Conservation (phyloP, 805 yeast genomes). For the Wickerhamomyces silvicola region DNA sequence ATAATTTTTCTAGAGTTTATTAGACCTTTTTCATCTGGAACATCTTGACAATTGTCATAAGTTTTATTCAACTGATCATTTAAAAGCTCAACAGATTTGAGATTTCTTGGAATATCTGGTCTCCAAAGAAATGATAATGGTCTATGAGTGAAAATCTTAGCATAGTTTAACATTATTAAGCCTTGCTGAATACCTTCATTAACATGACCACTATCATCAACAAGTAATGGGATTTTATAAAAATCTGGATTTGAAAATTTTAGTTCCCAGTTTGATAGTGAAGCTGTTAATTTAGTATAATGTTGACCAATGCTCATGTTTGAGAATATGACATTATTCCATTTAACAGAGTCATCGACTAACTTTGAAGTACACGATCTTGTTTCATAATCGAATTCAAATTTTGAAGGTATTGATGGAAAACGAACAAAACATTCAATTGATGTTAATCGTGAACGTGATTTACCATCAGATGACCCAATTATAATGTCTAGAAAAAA, state of each 20-base stretch:
- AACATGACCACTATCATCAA: constrained; percentile 36
- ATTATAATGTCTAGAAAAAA: constrained; percentile 45
- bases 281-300: constrained; percentile 35
- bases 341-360: constrained; percentile 43
- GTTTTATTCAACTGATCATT: constrained; percentile 21
- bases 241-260: constrained; percentile 37
- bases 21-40: constrained; percentile 24
- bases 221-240: constrained; percentile 35
- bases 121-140: constrained; percentile 50
- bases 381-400: constrained; percentile 39
- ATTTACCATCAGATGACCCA: constrained; percentile 47
- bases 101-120: constrained; percentile 36
- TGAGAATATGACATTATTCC: constrained; percentile 39
- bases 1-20: constrained; percentile 40
- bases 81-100: constrained; percentile 27
- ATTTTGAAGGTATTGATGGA: constrained; percentile 31
- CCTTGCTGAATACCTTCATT: constrained; percentile 52
- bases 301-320: constrained; percentile 31
- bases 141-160: constrained; percentile 48
- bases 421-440: constrained; percentile 29
- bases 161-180: constrained; percentile 40
- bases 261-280: constrained; percentile 46
- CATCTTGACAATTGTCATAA: constrained; percentile 25
- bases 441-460: constrained; percentile 34
- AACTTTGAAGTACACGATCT: constrained; percentile 40